Evolutionary conservation across 192 early-diverging fungal genomes (phyloP).

Genomic region (Linnemannia elongata): DNA sequence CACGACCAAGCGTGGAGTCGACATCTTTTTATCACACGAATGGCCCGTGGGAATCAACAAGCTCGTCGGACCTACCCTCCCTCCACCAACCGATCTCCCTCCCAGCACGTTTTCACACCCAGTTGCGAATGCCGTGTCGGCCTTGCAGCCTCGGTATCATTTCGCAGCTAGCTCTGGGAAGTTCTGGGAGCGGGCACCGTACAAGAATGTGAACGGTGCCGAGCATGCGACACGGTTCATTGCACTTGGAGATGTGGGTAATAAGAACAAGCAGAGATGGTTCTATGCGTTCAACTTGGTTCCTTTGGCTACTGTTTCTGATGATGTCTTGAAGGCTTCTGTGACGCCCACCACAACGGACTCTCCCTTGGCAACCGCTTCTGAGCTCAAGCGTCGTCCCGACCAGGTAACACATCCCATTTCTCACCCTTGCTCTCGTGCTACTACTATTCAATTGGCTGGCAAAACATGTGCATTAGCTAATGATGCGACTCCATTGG

Average conservation of each 20-base stretch:
- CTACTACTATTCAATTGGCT: too few species aligned
- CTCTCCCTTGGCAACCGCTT: slow-evolving; percentile 47
- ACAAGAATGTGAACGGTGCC: slow-evolving; percentile 67
- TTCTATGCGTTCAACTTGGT: slow-evolving; percentile 92
- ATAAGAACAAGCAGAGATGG: slow-evolving; percentile 83
- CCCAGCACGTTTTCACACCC: slow-evolving; percentile 34
- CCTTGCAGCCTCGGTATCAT: slow-evolving; percentile 89
- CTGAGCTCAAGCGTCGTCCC: slow-evolving; percentile 48
- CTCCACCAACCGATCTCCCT: slow-evolving; percentile 11
- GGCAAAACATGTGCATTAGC: neutral
- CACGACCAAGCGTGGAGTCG: slow-evolving; percentile 64
- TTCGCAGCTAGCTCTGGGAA: slow-evolving; percentile 76
- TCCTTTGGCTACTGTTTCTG: slow-evolving; percentile 65
- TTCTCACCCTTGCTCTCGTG: too few species aligned
- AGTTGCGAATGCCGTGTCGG: slow-evolving; percentile 61
- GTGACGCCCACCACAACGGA: slow-evolving; percentile 71
- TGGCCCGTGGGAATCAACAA: slow-evolving; percentile 76
- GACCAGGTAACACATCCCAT: slow-evolving; percentile 10
- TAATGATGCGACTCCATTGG: neutral
- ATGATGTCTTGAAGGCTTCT: slow-evolving; percentile 34
- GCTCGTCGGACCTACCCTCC: neutral
- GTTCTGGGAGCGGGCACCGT: slow-evolving; percentile 92
- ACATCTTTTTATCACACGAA: slow-evolving; percentile 88
- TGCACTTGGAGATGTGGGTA: slow-evolving; percentile 79
- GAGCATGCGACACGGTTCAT: slow-evolving; percentile 87